Evolutionary conservation across 805 yeast genomes (phyloP).

Genomic region (Candida arabinofermentans): DNA sequence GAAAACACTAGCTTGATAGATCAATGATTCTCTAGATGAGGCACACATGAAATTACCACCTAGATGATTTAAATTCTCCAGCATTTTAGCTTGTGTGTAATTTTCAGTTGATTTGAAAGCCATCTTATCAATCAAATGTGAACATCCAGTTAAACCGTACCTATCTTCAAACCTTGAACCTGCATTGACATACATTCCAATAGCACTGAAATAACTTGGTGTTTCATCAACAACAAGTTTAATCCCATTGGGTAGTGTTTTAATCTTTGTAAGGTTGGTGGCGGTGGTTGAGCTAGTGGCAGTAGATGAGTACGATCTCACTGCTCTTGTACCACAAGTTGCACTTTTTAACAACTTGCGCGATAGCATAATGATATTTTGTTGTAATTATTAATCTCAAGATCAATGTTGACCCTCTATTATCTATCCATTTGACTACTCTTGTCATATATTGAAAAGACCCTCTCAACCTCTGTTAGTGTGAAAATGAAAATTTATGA

Average conservation of each 20-base stretch:
- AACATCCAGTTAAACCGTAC: slow-evolving; percentile 57
- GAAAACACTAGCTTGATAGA: slow-evolving; percentile 94
- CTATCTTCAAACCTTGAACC: slow-evolving; percentile 81
- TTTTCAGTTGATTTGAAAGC: slow-evolving; percentile 73
- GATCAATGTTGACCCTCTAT: no score
- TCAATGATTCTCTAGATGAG: slow-evolving; percentile 84
- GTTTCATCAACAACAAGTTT: slow-evolving; percentile 79
- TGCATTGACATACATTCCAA: slow-evolving; percentile 85
- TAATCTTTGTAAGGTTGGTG: slow-evolving; percentile 18
- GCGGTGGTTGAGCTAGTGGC: no score
- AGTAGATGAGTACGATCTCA: not conserved
- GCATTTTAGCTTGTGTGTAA: slow-evolving; percentile 62
- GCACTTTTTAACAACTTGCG: no score
- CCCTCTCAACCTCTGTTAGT: no score
- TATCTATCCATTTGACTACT: no score
- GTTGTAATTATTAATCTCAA: no score
- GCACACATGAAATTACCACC: slow-evolving; percentile 96
- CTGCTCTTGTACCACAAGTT: no score
- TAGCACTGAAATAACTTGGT: slow-evolving; percentile 87
- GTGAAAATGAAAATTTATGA: no score
- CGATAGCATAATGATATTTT: no score
- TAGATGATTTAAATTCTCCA: slow-evolving; percentile 65
- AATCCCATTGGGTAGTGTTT: slow-evolving; percentile 67
- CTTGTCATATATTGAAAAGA: no score
- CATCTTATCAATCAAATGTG: slow-evolving; percentile 81